These are phyloP conservation scores for Salix brachista DNA, from an alignment of 345 rosid genomes.

Conservation along the genomic window DNA sequence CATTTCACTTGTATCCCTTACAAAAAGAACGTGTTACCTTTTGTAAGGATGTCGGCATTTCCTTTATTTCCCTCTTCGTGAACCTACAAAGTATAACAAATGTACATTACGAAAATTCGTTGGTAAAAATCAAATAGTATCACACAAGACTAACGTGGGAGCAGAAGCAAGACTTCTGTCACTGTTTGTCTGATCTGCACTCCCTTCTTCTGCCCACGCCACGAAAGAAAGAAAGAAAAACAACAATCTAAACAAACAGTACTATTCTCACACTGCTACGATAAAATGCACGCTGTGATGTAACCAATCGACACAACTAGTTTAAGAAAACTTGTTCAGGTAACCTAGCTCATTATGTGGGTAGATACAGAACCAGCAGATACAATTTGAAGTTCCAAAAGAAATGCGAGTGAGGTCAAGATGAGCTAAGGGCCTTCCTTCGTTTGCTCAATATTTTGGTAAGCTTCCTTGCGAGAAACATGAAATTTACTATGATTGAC, in stretches of 20 bases:
- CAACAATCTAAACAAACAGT: no score
- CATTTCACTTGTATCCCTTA: neutral
- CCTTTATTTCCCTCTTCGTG: constrained; percentile 26
- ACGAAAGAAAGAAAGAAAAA: neutral
- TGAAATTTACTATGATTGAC: neutral
- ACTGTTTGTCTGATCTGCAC: no score
- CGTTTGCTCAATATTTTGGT: neutral
- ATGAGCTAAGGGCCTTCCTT: neutral
- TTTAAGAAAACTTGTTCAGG: neutral
- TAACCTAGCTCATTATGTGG: neutral
- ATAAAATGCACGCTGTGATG: neutral
- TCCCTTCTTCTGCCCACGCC: no score
- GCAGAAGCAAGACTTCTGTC: neutral
- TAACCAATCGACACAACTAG: neutral
- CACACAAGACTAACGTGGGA: neutral
- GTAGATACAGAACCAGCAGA: neutral
- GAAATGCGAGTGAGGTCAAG: neutral
- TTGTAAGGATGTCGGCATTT: constrained; percentile 42
- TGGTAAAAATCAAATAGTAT: neutral
- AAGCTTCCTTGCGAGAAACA: neutral
- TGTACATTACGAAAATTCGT: neutral
- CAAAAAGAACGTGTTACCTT: constrained; percentile 27
- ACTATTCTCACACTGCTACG: neutral
- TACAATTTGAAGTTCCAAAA: neutral
- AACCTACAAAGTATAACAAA: constrained; percentile 25